Evolutionary conservation across 2,329 filamentous ascomycete species (phyloP).

Genomic region (Xylaria sp.): DNA sequence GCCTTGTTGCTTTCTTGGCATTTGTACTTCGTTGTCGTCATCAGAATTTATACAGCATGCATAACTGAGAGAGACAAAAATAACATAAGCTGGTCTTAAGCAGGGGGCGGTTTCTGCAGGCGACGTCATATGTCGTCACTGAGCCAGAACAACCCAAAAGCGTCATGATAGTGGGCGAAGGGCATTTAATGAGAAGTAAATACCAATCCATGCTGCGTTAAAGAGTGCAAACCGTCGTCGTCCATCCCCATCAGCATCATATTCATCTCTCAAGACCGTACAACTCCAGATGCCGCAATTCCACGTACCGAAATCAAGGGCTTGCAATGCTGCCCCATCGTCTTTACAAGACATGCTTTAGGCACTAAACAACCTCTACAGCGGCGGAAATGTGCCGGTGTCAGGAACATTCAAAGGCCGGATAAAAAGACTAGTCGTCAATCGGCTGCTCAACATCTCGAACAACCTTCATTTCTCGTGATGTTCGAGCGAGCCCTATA

Average conservation of each 20-base stretch:
- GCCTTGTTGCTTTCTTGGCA: background rate
- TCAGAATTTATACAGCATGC: constrained; percentile 3
- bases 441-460: constrained; percentile 39
- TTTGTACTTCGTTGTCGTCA: background rate
- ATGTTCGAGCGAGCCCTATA: constrained; percentile 40
- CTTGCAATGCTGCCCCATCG: constrained; percentile 31
- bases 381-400: constrained; percentile 36
- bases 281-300: constrained; percentile 31
- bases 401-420: constrained; percentile 37
- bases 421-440: constrained; percentile 35
- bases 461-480: constrained; percentile 52
- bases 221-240: constrained; percentile 41
- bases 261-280: constrained; percentile 33
- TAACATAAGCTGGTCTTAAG: constrained; percentile 4
- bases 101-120: constrained; percentile 3
- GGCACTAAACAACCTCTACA: constrained; percentile 44
- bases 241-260: constrained; percentile 37
- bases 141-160: constrained; percentile 11
- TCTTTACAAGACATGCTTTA: constrained; percentile 33
- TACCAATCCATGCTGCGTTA: constrained; percentile 41
- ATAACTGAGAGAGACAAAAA: constrained; percentile 3
- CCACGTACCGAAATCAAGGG: constrained; percentile 36
- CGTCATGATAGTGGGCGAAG: constrained; percentile 27
- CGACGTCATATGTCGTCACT: constrained; percentile 36
- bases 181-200: constrained; percentile 29